Conservation (phyloP, 208 protist species). For the Wallacemonas sp. region DNA sequence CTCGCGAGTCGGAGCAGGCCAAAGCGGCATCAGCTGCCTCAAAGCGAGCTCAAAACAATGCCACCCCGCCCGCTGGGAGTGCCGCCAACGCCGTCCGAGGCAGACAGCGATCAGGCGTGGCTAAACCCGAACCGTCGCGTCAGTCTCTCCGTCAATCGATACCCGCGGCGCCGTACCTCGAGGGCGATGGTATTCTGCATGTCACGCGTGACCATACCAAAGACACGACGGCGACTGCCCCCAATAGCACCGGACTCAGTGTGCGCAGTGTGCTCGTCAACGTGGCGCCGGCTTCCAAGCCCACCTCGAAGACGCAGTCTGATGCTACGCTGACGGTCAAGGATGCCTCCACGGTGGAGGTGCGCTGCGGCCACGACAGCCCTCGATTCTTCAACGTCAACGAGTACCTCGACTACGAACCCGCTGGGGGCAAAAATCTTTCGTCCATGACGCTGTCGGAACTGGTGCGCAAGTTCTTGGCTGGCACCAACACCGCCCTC, state of each 20-base stretch:
- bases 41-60: not conserved
- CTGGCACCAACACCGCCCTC: slow-evolving; percentile 60
- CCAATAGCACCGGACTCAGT: not conserved
- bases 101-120: not conserved
- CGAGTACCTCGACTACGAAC: slow-evolving; percentile 52
- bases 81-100: slow-evolving; percentile 24
- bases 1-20: not conserved
- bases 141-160: slow-evolving; percentile 14
- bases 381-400: slow-evolving; percentile 63
- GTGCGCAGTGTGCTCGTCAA: slow-evolving; percentile 27
- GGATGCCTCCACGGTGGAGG: slow-evolving; percentile 32
- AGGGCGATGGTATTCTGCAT: slow-evolving; percentile 13
- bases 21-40: not conserved
- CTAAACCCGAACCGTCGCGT: slow-evolving; percentile 1
- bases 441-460: slow-evolving; percentile 47
- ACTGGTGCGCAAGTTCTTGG: slow-evolving; percentile 49
- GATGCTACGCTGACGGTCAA: slow-evolving; percentile 12
- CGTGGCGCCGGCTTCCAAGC: not conserved
- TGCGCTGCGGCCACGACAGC: slow-evolving; percentile 29
- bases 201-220: not conserved
- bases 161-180: slow-evolving; percentile 12
- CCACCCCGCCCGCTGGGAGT: slow-evolving; percentile 15
- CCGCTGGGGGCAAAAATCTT: slow-evolving; percentile 12
- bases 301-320: not conserved
- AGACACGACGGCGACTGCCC: not conserved